These are phyloP conservation scores for Inga oerstediana DNA, from an alignment of 306 rosid genomes.

Conservation along the genomic window DNA sequence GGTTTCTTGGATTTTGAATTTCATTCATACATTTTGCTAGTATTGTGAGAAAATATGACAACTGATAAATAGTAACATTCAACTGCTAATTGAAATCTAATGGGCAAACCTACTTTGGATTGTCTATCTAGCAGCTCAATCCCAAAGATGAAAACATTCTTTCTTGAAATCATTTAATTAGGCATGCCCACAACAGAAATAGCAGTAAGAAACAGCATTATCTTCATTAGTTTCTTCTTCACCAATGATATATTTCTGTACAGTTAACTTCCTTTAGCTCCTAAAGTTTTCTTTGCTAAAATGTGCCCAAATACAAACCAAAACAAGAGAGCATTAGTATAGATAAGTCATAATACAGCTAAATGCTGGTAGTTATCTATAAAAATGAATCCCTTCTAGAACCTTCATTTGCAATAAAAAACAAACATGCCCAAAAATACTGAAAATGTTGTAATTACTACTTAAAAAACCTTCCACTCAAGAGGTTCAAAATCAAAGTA, in stretches of 20 bases:
- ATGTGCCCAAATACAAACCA: background rate
- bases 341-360: background rate
- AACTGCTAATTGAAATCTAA: background rate
- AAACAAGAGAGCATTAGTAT: background rate
- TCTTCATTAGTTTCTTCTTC: background rate
- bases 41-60: background rate
- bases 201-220: background rate
- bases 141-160: background rate
- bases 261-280: background rate
- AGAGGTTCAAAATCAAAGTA: slow-evolving; percentile 9
- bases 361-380: background rate
- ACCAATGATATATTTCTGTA: background rate
- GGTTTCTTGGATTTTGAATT: background rate
- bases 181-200: background rate
- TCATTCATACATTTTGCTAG: background rate
- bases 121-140: background rate
- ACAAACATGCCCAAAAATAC: background rate
- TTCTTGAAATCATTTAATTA: background rate
- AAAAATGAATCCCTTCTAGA: background rate
- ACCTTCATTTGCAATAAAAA: background rate
- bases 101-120: background rate
- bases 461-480: slow-evolving; percentile 6
- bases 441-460: background rate
- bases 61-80: background rate
- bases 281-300: background rate